Percentiles rank a stretch among this genome's conserved stretches.
Conservation (phyloP, 129 eudicot genomes). For the Flaveria linearis region DNA sequence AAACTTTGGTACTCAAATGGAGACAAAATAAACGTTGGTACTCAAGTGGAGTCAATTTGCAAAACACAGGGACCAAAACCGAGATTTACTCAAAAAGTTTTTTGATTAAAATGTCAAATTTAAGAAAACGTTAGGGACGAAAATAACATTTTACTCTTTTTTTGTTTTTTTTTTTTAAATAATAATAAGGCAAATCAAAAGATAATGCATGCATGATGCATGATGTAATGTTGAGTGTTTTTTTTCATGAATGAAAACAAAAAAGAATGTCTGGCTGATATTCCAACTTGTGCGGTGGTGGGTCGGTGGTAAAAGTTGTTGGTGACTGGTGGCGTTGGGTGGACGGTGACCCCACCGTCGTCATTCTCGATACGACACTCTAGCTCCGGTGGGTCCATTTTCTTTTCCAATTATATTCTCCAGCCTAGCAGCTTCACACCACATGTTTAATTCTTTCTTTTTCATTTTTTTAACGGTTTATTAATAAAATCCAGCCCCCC, state of each 20-base stretch:
- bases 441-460: conserved; percentile 22
- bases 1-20: no score
- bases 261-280: conserved; percentile 29
- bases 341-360: conserved; percentile 51
- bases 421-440: conserved; percentile 18
- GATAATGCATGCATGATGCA: neutral
- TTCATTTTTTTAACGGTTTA: no score
- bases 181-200: neutral
- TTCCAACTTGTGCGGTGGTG: conserved; percentile 30
- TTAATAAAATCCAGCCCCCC: no score
- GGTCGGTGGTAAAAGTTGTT: conserved; percentile 25
- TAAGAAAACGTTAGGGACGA: no score
- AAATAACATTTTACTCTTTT: no score
- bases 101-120: no score
- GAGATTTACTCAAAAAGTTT: no score
- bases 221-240: conserved; percentile 6
- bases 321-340: conserved; percentile 38
- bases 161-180: no score
- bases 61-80: no score
- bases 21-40: no score
- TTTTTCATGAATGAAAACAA: neutral
- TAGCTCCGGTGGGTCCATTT: conserved; percentile 24
- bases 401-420: conserved; percentile 7
- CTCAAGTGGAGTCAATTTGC: no score
- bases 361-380: conserved; percentile 31